Base-by-base conservation (phyloP, 345 rosid species). In the Rhizophora apiculata region DNA sequence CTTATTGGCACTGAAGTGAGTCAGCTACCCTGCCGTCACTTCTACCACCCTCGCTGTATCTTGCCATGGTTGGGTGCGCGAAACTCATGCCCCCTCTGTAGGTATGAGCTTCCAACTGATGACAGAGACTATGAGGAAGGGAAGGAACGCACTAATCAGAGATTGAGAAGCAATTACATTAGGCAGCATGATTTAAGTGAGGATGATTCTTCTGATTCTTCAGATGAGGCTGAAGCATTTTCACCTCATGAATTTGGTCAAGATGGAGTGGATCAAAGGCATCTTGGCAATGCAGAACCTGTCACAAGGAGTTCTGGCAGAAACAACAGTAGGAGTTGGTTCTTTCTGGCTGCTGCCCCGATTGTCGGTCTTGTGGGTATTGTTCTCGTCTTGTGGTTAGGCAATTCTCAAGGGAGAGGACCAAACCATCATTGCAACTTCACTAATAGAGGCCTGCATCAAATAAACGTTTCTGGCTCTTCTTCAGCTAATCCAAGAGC, bases 1-100 rank as follows among this genome's bases (percentile, higher is more conserved):
- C 30, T 73, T 22, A 58, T 77, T 24, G 83, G 93, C 65, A 81
- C 78, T 64, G 87, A 85, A 84, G 91, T 80, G 32, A 87, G 74
- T 67, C 85, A 88, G 76, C 97, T 94, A 78, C 98, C 98, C 1
- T 94, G 98, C 80, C 72, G 68, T 71, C 98, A 94, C 64, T 74
- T 91, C 52, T 94, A 94, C 77, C 96, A 94, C 67, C 82, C 81
- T 52, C 64, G 71, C 53, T 94, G 98, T 82, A 94, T 94, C 68
- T 64, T 91, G 69, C 96, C 95, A 18, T 91, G 98, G 98, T 72
- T 94, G 82, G 83, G 76, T 72, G 62, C 96, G 34, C 85, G 95
- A 58, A 94, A 94, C 81, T 86, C 98, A 27, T 94, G 98, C 73
- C 98, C 98, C 24, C 88, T 91, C 29, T 94, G 98, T 60, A 90